phyloP scores from a whole-genome alignment of 192 early-diverging fungal genomes.

The Coemansia sp. region DNA sequence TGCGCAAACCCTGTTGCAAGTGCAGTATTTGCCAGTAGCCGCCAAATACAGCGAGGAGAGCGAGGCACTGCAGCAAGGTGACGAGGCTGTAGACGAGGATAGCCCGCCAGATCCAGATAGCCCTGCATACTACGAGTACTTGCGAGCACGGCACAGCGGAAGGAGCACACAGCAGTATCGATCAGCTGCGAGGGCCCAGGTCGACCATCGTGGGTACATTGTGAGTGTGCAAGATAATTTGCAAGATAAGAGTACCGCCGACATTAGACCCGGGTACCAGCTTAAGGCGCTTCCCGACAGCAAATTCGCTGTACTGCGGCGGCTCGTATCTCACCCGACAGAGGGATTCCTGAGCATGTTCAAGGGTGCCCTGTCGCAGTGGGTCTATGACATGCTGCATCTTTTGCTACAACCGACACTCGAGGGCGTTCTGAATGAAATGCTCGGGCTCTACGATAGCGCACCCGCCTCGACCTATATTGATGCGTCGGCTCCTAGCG shows the following conservation, averaged over 20 bases:
- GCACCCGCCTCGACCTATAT: constrained; percentile 61
- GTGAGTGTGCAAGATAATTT: constrained; percentile 48
- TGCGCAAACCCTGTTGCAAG: constrained; percentile 73
- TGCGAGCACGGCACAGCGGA: constrained; percentile 40
- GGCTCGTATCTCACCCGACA: constrained; percentile 61
- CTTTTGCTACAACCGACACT: constrained; percentile 81
- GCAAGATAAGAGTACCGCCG: constrained; percentile 62
- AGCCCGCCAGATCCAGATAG: constrained; percentile 48
- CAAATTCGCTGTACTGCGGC: constrained; percentile 61
- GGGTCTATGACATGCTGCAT: constrained; percentile 75
- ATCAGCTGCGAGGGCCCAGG: constrained; percentile 12
- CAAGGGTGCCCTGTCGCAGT: constrained; percentile 78
- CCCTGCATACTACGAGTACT: constrained; percentile 57
- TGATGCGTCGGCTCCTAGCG: constrained; percentile 62
- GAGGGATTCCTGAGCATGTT: constrained; percentile 64
- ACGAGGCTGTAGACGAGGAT: constrained; percentile 4
- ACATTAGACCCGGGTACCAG: constrained; percentile 63
- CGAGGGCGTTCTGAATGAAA: constrained; percentile 88
- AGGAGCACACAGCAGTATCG: constrained; percentile 14
- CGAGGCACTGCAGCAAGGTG: background rate
- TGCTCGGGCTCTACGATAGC: constrained; percentile 91
- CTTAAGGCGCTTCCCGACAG: constrained; percentile 62
- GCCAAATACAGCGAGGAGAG: constrained; percentile 4
- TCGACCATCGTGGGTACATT: constrained; percentile 66
- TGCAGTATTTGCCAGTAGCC: constrained; percentile 67